A percentile compares a stretch with the other conserved stretches of the same genome.
Evolutionary conservation across 225 moss, liverwort and hornwort species (phyloP).

Genomic region (Straminergon stramineum): DNA sequence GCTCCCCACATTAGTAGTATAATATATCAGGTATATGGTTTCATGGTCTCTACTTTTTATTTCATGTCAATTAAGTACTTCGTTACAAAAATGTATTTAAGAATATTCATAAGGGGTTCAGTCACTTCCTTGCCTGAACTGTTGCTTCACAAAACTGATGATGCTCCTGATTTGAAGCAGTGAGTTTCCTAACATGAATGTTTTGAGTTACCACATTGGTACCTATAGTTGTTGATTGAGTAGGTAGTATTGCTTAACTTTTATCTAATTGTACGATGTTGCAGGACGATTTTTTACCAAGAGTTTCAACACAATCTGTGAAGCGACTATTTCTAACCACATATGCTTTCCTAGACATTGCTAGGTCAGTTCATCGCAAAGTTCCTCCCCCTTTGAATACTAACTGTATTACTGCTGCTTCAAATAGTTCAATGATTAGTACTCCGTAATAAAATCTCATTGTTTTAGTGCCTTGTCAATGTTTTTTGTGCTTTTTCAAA

Average conservation of each 20-base stretch:
- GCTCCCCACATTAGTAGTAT: slow-evolving; percentile 35
- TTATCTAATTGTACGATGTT: background rate
- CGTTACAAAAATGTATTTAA: background rate
- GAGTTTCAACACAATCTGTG: slow-evolving; percentile 53
- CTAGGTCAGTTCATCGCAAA: background rate
- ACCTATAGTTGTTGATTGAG: background rate
- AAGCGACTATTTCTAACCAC: slow-evolving; percentile 40
- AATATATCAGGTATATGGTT: slow-evolving; percentile 53
- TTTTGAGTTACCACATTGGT: background rate
- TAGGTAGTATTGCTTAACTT: background rate
- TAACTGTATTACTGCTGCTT: background rate
- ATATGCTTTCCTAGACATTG: slow-evolving; percentile 13
- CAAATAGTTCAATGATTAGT: background rate
- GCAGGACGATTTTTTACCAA: slow-evolving; percentile 76
- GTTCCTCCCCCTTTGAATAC: background rate
- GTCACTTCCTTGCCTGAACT: background rate
- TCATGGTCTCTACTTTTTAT: background rate
- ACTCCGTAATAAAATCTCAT: background rate
- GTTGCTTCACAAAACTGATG: background rate
- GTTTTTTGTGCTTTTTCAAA: background rate
- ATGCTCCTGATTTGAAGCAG: background rate
- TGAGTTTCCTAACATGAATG: background rate
- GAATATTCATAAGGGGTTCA: background rate
- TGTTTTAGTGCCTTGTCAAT: background rate
- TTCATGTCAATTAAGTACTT: background rate